phyloP scores from a whole-genome alignment of 2,329 filamentous ascomycete genomes.

The Neofusicoccum cordaticola region DNA sequence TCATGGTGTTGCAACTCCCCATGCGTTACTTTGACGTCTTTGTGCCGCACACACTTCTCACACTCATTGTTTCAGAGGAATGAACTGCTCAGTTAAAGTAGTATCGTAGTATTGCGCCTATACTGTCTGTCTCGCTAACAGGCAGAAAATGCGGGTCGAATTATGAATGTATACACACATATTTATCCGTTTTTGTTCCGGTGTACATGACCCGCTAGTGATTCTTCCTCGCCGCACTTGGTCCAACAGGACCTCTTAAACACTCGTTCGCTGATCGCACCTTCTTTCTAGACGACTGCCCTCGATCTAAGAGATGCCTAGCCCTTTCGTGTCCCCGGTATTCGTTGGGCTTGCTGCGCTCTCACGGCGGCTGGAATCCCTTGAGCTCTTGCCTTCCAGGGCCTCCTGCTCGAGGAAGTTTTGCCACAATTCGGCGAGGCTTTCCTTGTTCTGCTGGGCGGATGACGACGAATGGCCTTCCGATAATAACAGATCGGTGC shows the following conservation, averaged over 20 bases:
- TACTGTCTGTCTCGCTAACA: neutral
- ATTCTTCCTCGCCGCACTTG: too few relatives aligned
- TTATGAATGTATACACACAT: slow-evolving; percentile 2
- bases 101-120: neutral
- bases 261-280: neutral
- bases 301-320: neutral
- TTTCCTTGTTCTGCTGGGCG: slow-evolving; percentile 61
- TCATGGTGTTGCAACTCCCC: too few relatives aligned
- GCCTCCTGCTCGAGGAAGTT: slow-evolving; percentile 79
- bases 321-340: slow-evolving; percentile 3
- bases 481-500: slow-evolving; percentile 70
- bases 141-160: neutral
- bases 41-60: too few relatives aligned
- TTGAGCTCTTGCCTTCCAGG: slow-evolving; percentile 37
- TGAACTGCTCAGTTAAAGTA: neutral
- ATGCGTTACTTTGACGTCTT: too few relatives aligned
- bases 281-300: neutral
- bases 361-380: slow-evolving; percentile 6
- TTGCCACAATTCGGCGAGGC: slow-evolving; percentile 85
- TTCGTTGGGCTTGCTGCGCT: slow-evolving; percentile 12
- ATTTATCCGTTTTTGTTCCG: neutral
- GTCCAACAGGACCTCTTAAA: too few relatives aligned
- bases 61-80: neutral
- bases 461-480: slow-evolving; percentile 49
- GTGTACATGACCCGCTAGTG: neutral